Percentiles rank a stretch among this genome's conserved stretches.
Evolutionary conservation across 2,329 filamentous ascomycete genomes (phyloP).

Genomic region (Dendryphion nanum): DNA sequence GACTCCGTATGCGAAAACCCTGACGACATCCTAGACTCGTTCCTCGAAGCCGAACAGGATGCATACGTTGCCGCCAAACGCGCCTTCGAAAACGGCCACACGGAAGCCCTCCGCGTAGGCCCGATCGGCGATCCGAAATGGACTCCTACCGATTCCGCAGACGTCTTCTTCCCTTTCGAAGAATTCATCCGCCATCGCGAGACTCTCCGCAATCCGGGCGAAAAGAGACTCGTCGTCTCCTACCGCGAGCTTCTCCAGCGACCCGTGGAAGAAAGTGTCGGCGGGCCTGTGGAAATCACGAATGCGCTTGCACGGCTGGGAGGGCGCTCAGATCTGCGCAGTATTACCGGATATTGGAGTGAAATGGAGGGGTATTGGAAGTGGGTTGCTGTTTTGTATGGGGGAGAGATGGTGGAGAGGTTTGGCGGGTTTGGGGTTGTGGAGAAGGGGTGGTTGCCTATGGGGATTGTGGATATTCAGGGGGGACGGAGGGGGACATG

Average conservation of each 20-base stretch:
- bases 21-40: constrained; percentile 46
- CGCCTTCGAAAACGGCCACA: constrained; percentile 27
- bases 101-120: constrained; percentile 2
- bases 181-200: constrained; percentile 26
- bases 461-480: constrained; percentile 38
- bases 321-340: constrained; percentile 19
- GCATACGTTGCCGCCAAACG: constrained; percentile 34
- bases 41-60: constrained; percentile 28
- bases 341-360: constrained; percentile 21
- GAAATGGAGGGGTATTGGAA: constrained; percentile 37
- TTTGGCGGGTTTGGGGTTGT: constrained; percentile 37
- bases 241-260: constrained; percentile 20
- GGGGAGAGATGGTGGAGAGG: constrained; percentile 30
- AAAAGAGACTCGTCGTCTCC: constrained; percentile 13
- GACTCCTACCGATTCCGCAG: constrained; percentile 9
- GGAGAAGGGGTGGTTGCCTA: constrained; percentile 32
- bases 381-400: constrained; percentile 38
- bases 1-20: constrained; percentile 30
- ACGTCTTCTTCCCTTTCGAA: constrained; percentile 27
- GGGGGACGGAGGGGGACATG: constrained; percentile 32
- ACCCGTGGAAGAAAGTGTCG: constrained; percentile 19
- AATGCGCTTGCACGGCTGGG: constrained; percentile 20
- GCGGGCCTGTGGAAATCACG: constrained; percentile 15
- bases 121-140: constrained; percentile 9
- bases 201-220: constrained; percentile 5